phyloP scores from a whole-genome alignment of 2,329 filamentous ascomycete species.

The Beauveria rudraprayagi region DNA sequence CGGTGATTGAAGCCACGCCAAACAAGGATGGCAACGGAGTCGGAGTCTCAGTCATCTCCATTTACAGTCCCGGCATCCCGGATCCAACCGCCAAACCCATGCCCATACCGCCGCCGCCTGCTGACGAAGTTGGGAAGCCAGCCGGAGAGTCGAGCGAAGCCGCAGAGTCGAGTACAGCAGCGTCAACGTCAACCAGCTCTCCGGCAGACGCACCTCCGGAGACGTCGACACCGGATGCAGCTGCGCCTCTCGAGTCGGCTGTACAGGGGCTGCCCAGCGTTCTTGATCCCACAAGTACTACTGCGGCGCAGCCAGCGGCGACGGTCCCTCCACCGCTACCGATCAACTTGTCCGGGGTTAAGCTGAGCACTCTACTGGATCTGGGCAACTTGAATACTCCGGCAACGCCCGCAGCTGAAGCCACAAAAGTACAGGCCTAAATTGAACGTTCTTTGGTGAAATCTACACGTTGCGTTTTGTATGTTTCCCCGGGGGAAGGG shows the following conservation, averaged over 20 bases:
- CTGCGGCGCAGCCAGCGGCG: neutral
- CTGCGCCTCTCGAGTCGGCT: slow-evolving; percentile 5
- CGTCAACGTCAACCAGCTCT: slow-evolving; percentile 8
- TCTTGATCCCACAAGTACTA: neutral
- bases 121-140: neutral
- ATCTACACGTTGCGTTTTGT: neutral
- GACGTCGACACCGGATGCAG: no score
- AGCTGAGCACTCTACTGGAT: slow-evolving; percentile 34
- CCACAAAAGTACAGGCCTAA: neutral
- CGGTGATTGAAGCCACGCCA: slow-evolving; percentile 5
- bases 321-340: slow-evolving; percentile 16
- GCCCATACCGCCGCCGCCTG: slow-evolving; percentile 5
- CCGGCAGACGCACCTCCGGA: neutral
- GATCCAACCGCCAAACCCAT: neutral
- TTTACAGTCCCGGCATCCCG: slow-evolving; percentile 3
- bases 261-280: neutral
- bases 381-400: slow-evolving; percentile 32
- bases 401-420: neutral
- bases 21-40: slow-evolving; percentile 19
- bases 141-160: neutral
- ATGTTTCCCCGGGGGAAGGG: neutral
- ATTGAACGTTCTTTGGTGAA: neutral
- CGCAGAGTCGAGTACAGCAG: neutral
- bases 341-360: slow-evolving; percentile 33
- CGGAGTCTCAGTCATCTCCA: slow-evolving; percentile 19